A percentile compares a stretch with the other conserved stretches of the same genome.
These are phyloP conservation scores for Aspergillus sclerotioniger DNA, from an alignment of 495 filamentous ascomycete genomes.

Conservation along the genomic window DNA sequence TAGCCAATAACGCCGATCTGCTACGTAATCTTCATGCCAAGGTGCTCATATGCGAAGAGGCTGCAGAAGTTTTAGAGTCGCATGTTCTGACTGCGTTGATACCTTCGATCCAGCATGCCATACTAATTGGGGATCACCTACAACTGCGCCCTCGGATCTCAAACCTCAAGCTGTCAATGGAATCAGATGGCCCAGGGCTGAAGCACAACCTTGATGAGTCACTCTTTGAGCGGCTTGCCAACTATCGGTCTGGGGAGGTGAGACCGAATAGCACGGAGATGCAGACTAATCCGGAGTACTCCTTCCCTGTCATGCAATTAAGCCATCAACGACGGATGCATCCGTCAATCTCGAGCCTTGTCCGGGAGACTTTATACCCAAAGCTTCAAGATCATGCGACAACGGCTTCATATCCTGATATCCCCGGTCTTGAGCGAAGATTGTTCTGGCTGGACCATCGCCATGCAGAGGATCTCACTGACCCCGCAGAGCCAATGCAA, in stretches of 20 bases:
- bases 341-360: slow-evolving; percentile 59
- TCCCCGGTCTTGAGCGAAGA: slow-evolving; percentile 60
- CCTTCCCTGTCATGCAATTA: slow-evolving; percentile 55
- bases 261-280: slow-evolving; percentile 28
- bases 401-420: slow-evolving; percentile 50
- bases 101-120: slow-evolving; percentile 6
- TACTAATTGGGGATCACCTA: slow-evolving; percentile 8
- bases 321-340: slow-evolving; percentile 72
- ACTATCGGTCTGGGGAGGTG: background rate
- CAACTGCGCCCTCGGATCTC: slow-evolving; percentile 5
- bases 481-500: slow-evolving; percentile 30
- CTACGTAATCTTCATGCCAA: slow-evolving; percentile 13
- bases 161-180: background rate
- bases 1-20: slow-evolving; percentile 27
- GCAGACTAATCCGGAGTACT: slow-evolving; percentile 51
- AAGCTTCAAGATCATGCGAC: slow-evolving; percentile 52
- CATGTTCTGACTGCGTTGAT: slow-evolving; percentile 5
- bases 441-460: slow-evolving; percentile 74
- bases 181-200: background rate
- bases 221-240: slow-evolving; percentile 5
- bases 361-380: slow-evolving; percentile 61
- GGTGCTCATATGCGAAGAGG: slow-evolving; percentile 10
- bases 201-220: slow-evolving; percentile 8
- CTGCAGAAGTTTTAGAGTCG: slow-evolving; percentile 6
- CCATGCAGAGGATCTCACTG: slow-evolving; percentile 46